Conservation (phyloP, 225 moss, liverwort and hornwort species). For the Climacium dendroides region DNA sequence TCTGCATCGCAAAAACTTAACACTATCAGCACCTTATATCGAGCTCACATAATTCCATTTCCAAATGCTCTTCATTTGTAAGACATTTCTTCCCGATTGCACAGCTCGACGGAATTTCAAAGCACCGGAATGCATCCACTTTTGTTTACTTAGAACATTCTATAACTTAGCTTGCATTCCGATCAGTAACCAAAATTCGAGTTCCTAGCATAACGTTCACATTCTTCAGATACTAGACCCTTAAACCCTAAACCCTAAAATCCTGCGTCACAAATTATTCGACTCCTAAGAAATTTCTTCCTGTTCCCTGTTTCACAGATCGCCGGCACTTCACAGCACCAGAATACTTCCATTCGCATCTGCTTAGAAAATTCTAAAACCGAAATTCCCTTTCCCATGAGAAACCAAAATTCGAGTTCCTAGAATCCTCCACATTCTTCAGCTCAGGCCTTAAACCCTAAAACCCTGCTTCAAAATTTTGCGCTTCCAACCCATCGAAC, state of each 20-base stretch:
- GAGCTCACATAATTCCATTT: background rate
- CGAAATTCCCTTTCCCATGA: background rate
- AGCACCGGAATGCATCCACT: background rate
- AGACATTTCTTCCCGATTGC: background rate
- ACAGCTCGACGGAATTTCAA: background rate
- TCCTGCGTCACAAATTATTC: background rate
- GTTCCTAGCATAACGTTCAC: background rate
- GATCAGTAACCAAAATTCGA: background rate
- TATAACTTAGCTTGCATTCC: background rate
- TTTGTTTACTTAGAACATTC: background rate
- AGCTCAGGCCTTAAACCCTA: background rate
- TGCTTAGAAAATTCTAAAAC: background rate
- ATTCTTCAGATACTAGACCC: background rate
- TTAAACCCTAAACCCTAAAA: background rate
- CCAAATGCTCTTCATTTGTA: background rate
- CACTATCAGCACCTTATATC: background rate
- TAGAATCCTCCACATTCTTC: background rate
- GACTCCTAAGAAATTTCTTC: background rate
- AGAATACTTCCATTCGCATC: background rate
- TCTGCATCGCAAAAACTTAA: constrained; percentile 22
- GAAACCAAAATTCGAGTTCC: background rate
- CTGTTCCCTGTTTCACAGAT: background rate
- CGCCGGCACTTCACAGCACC: background rate
- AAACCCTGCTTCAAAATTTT: background rate
- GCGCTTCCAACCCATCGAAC: background rate